Evolutionary conservation across 1,284 basidiomycete species (phyloP).

Genomic region (Inonotus obliquus): DNA sequence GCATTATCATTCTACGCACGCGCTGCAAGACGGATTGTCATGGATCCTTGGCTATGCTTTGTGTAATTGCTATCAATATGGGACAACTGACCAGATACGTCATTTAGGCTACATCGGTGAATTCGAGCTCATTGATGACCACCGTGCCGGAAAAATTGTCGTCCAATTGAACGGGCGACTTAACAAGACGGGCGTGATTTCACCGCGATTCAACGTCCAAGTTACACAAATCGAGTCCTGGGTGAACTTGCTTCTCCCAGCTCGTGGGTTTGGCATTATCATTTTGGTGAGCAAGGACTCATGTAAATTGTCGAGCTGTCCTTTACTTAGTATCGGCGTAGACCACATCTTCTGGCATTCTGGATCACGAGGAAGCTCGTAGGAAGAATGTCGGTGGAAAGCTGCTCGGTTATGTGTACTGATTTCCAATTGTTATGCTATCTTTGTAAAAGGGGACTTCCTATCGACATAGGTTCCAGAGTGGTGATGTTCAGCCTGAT

Average conservation of each 20-base stretch:
- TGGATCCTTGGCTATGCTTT: neutral
- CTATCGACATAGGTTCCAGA: neutral
- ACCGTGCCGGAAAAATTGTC: slow-evolving; percentile 98
- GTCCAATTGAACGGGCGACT: slow-evolving; percentile 97
- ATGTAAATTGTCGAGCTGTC: neutral
- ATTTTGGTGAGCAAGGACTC: slow-evolving; percentile 62
- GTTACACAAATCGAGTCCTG: slow-evolving; percentile 90
- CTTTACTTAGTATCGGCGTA: slow-evolving; percentile 27
- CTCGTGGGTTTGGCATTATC: slow-evolving; percentile 95
- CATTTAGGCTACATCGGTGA: slow-evolving; percentile 92
- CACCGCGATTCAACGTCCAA: slow-evolving; percentile 96
- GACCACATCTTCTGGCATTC: slow-evolving; percentile 98
- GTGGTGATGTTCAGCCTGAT: neutral
- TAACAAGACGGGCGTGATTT: slow-evolving; percentile 99
- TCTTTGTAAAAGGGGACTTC: slow-evolving; percentile 2
- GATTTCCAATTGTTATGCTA: neutral
- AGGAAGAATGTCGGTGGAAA: slow-evolving; percentile 97
- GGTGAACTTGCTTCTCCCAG: slow-evolving; percentile 91
- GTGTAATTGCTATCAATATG: slow-evolving; percentile 4
- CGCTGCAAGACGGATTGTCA: neutral
- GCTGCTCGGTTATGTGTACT: slow-evolving; percentile 82
- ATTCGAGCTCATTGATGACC: slow-evolving; percentile 99
- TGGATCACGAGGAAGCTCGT: slow-evolving; percentile 99
- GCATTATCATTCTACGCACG: neutral
- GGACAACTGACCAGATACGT: slow-evolving; percentile 20